A percentile compares a stretch with the other conserved stretches of the same genome.
These are phyloP conservation scores for Fusarium zealandicum DNA, from an alignment of 2,329 filamentous ascomycete species.

Conservation along the genomic window DNA sequence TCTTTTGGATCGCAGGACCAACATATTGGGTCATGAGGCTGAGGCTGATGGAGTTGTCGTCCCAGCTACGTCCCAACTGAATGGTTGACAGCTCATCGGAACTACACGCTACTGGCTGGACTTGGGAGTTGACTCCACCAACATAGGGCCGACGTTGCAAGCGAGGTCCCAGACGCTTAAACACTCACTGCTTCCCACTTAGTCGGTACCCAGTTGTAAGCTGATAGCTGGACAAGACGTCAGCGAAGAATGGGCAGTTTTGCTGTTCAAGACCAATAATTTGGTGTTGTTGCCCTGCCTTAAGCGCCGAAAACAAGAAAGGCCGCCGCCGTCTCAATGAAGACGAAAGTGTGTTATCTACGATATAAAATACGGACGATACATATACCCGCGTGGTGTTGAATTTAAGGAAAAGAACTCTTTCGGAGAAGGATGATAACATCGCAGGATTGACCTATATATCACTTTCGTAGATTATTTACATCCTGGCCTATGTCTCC, in stretches of 20 bases:
- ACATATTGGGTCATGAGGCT: neutral
- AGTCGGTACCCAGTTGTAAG: neutral
- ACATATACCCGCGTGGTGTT: no score
- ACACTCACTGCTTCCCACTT: neutral
- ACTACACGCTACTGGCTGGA: neutral
- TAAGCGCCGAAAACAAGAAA: neutral
- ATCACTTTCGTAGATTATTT: no score
- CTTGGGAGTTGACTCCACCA: neutral
- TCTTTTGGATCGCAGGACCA: neutral
- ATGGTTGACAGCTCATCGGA: neutral
- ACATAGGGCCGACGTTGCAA: conserved; percentile 1
- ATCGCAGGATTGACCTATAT: no score
- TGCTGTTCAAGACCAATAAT: neutral
- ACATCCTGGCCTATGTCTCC: no score
- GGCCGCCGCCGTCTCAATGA: no score
- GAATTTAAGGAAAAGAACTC: no score
- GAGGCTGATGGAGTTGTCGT: neutral
- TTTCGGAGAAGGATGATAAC: no score
- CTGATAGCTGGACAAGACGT: neutral
- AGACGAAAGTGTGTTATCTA: no score
- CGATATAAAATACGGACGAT: no score
- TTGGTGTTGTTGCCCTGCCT: neutral
- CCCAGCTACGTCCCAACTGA: neutral
- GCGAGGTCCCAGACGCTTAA: conserved; percentile 6
- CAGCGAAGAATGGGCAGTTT: neutral